A percentile compares a stretch with the other conserved stretches of the same genome.
phyloP scores from a whole-genome alignment of 2,329 filamentous ascomycete species.

The Chaetomium olivaceum region DNA sequence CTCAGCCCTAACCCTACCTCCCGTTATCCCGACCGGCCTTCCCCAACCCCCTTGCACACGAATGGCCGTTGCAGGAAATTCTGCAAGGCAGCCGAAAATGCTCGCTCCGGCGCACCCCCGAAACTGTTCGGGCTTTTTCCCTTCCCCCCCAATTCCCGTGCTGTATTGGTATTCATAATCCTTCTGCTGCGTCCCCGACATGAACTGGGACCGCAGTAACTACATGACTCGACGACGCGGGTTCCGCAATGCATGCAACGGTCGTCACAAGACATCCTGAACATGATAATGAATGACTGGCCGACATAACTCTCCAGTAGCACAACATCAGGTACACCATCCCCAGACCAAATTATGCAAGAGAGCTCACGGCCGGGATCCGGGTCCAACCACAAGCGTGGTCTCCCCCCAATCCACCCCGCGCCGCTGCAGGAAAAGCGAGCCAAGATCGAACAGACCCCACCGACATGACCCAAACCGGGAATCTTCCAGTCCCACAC shows the following conservation, averaged over 20 bases:
- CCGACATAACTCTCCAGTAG: background rate
- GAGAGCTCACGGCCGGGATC: no score
- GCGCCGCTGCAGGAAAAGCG: no score
- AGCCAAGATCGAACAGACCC: no score
- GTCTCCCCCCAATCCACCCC: no score
- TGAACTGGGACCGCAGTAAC: no score
- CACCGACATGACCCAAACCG: no score
- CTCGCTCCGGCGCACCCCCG: background rate
- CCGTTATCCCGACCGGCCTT: background rate
- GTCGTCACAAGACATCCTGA: background rate
- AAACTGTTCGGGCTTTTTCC: background rate
- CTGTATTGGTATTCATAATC: background rate
- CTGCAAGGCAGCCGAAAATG: background rate
- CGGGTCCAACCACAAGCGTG: no score
- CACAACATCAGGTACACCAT: background rate
- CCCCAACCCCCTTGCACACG: background rate
- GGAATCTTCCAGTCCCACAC: no score
- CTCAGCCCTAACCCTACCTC: conserved; percentile 1
- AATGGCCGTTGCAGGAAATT: background rate
- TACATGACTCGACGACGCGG: background rate
- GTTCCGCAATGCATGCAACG: background rate
- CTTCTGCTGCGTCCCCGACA: background rate
- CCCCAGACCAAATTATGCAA: background rate
- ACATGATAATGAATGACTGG: background rate
- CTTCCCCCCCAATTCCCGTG: background rate